Evolutionary conservation across 2,329 filamentous ascomycete species (phyloP).

Genomic region (Paecilomyces niveus): DNA sequence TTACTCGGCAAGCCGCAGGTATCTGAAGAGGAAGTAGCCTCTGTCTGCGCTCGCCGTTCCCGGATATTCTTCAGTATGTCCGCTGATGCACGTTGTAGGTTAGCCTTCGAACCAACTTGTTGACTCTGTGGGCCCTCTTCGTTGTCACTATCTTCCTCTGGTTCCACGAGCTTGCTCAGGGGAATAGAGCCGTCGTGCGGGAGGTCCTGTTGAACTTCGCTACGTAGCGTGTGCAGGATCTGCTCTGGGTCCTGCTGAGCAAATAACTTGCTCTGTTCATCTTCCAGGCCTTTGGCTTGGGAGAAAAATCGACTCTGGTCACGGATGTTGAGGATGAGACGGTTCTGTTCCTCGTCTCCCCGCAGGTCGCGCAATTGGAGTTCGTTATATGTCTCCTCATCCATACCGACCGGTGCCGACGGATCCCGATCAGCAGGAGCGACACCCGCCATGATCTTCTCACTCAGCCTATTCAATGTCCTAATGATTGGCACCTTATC

Average conservation of each 20-base stretch:
- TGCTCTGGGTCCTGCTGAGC: conserved; percentile 62
- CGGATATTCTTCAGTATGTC: conserved; percentile 54
- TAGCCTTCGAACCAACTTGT: conserved; percentile 63
- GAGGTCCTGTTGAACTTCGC: conserved; percentile 47
- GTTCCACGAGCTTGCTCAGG: conserved; percentile 55
- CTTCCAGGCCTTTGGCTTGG: conserved; percentile 32
- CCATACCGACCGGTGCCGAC: conserved; percentile 57
- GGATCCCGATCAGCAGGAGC: conserved; percentile 67
- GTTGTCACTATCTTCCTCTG: conserved; percentile 52
- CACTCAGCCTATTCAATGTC: conserved; percentile 81
- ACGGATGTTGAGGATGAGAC: conserved; percentile 78
- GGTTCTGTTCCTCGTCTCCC: conserved; percentile 64
- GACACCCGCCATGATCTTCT: conserved; percentile 87
- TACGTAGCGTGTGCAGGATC: conserved; percentile 58
- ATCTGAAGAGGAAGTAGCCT: conserved; percentile 26
- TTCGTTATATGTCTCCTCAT: conserved; percentile 67
- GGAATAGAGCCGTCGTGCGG: conserved; percentile 55
- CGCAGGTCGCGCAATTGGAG: conserved; percentile 74
- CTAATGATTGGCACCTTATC: conserved; percentile 82
- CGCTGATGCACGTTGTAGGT: conserved; percentile 49
- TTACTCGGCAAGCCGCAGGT: conserved; percentile 42
- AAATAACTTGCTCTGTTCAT: conserved; percentile 51
- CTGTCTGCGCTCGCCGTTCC: conserved; percentile 46
- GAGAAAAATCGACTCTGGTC: conserved; percentile 81
- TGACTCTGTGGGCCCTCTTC: conserved; percentile 46